phyloP scores from a whole-genome alignment of 192 early-diverging fungal species.

The Phlyctochytrium arcticum region DNA sequence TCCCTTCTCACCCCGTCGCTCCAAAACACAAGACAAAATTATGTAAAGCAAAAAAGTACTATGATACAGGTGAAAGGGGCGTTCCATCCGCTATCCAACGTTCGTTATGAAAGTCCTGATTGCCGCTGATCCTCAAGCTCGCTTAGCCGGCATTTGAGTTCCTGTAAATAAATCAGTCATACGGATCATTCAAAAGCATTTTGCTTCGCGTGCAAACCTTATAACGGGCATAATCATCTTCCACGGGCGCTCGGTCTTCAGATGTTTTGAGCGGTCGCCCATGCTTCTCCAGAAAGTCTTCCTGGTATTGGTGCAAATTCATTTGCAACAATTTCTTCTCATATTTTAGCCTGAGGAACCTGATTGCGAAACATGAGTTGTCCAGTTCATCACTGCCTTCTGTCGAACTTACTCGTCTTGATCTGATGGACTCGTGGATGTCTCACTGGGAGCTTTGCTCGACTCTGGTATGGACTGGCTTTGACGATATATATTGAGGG shows the following conservation, averaged over 20 bases:
- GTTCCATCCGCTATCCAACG: no score
- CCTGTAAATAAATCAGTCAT: background rate
- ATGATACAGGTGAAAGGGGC: no score
- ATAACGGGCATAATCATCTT: slow-evolving; percentile 39
- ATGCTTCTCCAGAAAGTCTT: slow-evolving; percentile 36
- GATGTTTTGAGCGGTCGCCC: slow-evolving; percentile 36
- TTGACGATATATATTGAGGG: background rate
- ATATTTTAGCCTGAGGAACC: slow-evolving; percentile 22
- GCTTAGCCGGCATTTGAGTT: background rate
- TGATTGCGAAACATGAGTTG: no score
- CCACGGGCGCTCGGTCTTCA: slow-evolving; percentile 37
- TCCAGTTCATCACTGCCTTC: no score
- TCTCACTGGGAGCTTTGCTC: background rate
- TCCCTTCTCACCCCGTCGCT: background rate
- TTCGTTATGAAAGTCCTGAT: no score
- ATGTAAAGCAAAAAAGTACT: no score
- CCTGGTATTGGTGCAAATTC: slow-evolving; percentile 34
- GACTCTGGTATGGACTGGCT: background rate
- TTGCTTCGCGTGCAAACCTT: slow-evolving; percentile 32
- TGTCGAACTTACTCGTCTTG: no score
- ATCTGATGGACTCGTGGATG: background rate
- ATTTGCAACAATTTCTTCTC: slow-evolving; percentile 43
- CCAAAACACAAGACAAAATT: no score
- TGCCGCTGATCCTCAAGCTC: background rate
- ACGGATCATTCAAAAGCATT: background rate